Percentiles rank a stretch among this genome's conserved stretches.
Evolutionary conservation across 768 basidiomycete genomes (phyloP).

Genomic region (Leucocoprinus birnbaumii): DNA sequence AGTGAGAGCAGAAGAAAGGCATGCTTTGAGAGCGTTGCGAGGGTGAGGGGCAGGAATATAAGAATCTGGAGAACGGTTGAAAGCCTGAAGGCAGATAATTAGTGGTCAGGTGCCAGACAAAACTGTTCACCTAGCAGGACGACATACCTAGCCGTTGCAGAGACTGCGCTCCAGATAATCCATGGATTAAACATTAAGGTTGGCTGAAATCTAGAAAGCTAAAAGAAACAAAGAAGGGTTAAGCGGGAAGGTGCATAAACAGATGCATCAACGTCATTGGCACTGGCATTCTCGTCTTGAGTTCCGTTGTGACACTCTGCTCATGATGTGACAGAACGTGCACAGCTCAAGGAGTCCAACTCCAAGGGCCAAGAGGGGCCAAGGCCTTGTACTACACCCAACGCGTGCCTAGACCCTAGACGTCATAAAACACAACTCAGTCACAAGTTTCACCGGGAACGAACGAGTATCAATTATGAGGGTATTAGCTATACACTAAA

Average conservation of each 20-base stretch:
- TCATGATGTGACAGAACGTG: slow-evolving; percentile 8
- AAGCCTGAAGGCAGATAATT: slow-evolving; percentile 40
- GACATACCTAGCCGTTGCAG: slow-evolving; percentile 58
- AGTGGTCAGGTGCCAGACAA: slow-evolving; percentile 4
- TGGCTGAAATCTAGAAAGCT: background rate
- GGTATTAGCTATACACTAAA: slow-evolving; percentile 1
- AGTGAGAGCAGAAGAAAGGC: slow-evolving; percentile 83
- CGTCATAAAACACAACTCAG: no score
- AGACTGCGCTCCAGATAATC: slow-evolving; percentile 64
- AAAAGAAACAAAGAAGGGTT: background rate
- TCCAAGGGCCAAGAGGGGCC: no score
- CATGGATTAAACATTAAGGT: slow-evolving; percentile 49
- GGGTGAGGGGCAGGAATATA: slow-evolving; percentile 79
- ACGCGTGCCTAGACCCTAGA: no score
- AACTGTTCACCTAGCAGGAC: background rate
- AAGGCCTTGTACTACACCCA: no score
- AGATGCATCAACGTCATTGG: background rate
- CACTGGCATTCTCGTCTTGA: background rate
- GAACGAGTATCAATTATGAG: no score
- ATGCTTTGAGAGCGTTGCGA: slow-evolving; percentile 75
- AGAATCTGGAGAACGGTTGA: slow-evolving; percentile 80
- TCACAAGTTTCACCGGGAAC: no score
- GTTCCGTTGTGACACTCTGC: background rate
- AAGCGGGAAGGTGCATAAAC: background rate
- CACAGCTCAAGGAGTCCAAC: no score